Evolutionary conservation across 2,329 filamentous ascomycete genomes (phyloP).

Genomic region (Macrophomina pseudophaseolina): DNA sequence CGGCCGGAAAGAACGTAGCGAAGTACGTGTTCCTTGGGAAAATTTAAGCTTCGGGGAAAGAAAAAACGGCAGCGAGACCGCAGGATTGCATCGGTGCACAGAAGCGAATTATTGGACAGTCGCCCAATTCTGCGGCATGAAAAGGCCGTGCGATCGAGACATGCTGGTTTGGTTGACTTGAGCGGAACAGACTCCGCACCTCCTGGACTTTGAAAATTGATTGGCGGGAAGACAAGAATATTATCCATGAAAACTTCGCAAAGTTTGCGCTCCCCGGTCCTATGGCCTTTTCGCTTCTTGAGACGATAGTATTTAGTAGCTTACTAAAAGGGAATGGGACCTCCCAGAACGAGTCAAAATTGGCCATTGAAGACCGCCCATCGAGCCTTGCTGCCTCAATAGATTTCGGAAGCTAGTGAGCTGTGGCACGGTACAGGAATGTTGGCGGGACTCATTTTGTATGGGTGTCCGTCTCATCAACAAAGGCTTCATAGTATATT

Average conservation of each 20-base stretch:
- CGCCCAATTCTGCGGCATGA: not conserved
- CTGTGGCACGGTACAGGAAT: no score
- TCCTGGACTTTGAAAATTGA: not conserved
- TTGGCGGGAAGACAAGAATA: not conserved
- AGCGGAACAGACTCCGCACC: not conserved
- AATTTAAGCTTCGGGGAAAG: conserved; percentile 3
- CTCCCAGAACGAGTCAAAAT: not conserved
- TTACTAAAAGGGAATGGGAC: not conserved
- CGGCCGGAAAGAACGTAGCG: not conserved
- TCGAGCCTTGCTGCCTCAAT: not conserved
- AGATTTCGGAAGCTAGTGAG: not conserved
- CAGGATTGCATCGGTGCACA: not conserved
- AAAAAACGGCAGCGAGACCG: not conserved
- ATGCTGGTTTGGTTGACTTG: not conserved
- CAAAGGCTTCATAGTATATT: no score
- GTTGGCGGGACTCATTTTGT: no score
- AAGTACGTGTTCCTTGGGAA: not conserved
- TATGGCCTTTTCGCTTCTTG: not conserved
- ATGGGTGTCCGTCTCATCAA: no score
- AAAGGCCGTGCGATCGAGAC: not conserved
- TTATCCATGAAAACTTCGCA: not conserved
- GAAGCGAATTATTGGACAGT: not conserved
- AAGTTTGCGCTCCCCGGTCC: not conserved
- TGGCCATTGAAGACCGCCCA: no score
- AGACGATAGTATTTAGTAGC: not conserved